These are phyloP conservation scores for Moricandia arvensis DNA, from an alignment of 345 rosid species.

Conservation along the genomic window DNA sequence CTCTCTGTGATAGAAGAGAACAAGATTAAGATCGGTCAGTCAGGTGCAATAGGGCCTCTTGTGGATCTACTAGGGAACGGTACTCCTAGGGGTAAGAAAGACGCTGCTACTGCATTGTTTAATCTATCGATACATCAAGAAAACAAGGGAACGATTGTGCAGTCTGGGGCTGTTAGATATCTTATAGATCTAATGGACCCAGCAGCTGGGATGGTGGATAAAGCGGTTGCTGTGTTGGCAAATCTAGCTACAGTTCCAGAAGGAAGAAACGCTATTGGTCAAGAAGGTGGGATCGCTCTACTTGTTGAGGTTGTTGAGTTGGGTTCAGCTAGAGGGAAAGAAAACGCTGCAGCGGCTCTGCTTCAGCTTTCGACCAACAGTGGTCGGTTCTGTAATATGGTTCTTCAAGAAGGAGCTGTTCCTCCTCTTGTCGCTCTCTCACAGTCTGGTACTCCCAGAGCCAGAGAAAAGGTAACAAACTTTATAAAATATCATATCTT, in stretches of 20 bases:
- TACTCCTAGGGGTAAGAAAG: constrained; percentile 85
- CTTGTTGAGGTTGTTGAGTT: constrained; percentile 95
- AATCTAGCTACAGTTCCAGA: constrained; percentile 80
- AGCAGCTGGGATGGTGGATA: constrained; percentile 97
- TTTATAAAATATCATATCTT: neutral
- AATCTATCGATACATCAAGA: constrained; percentile 89
- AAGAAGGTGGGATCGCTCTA: constrained; percentile 72
- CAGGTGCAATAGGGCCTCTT: constrained; percentile 85
- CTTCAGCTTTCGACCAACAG: constrained; percentile 81
- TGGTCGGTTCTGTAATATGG: constrained; percentile 67
- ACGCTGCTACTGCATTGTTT: constrained; percentile 95
- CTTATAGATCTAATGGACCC: constrained; percentile 97
- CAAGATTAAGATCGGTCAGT: constrained; percentile 88
- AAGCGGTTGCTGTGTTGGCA: constrained; percentile 96
- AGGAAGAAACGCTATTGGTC: constrained; percentile 84
- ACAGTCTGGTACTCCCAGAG: constrained; percentile 93
- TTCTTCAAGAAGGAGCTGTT: constrained; percentile 95
- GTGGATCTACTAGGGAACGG: constrained; percentile 90
- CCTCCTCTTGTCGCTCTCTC: constrained; percentile 93
- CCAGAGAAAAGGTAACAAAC: constrained; percentile 83
- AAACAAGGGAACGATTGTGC: constrained; percentile 80
- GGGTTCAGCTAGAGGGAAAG: constrained; percentile 98
- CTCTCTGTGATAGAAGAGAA: constrained; percentile 95
- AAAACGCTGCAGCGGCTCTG: constrained; percentile 96
- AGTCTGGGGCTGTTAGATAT: constrained; percentile 88